phyloP scores from a whole-genome alignment of 345 rosid genomes.

The Eucalyptus marginata region DNA sequence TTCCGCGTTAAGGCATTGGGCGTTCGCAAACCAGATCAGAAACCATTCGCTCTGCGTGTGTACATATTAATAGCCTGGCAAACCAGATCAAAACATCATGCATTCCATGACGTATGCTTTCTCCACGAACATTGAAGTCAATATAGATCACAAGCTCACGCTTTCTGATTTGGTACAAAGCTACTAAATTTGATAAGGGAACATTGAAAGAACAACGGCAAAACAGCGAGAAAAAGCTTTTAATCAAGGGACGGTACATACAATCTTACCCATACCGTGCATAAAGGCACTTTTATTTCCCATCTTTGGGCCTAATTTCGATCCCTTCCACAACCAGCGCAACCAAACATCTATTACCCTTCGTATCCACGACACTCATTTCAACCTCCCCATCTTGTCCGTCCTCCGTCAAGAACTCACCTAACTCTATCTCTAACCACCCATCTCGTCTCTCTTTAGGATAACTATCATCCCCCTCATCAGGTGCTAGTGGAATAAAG shows the following conservation, averaged over 20 bases:
- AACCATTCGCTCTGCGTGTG: background rate
- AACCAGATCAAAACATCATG: no score
- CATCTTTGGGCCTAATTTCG: background rate
- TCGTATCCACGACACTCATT: background rate
- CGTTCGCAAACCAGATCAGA: background rate
- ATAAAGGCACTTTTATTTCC: background rate
- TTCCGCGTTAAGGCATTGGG: background rate
- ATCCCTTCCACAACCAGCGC: background rate
- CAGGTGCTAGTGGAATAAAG: background rate
- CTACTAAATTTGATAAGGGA: background rate
- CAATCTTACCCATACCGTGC: background rate
- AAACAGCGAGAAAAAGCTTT: background rate
- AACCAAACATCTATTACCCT: background rate
- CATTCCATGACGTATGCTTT: background rate
- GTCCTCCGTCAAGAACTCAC: constrained; percentile 1
- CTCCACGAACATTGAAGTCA: background rate
- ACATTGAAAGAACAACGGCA: background rate
- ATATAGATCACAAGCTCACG: background rate
- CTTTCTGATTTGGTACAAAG: background rate
- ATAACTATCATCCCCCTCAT: background rate
- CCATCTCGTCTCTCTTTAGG: background rate
- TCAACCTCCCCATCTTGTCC: constrained; percentile 2
- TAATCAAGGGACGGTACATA: background rate
- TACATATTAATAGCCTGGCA: background rate
- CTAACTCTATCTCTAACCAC: constrained; percentile 20